These are phyloP conservation scores for Leucosporidium scottii DNA, from an alignment of 768 basidiomycete species.

Conservation along the genomic window DNA sequence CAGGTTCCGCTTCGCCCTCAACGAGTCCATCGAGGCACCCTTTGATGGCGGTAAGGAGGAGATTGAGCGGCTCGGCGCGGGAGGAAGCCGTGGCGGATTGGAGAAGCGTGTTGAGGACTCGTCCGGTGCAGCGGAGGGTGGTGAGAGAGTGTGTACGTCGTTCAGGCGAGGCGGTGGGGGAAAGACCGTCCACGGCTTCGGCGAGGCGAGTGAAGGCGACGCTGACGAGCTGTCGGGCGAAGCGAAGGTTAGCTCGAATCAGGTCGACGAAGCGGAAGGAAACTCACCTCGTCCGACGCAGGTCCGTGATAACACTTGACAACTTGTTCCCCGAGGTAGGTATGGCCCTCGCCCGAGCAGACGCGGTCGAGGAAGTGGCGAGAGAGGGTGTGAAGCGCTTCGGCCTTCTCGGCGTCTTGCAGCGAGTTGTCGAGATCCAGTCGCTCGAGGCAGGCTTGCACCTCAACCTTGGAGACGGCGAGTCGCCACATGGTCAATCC, in stretches of 20 bases:
- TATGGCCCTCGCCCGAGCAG: slow-evolving; percentile 26
- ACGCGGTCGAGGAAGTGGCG: slow-evolving; percentile 28
- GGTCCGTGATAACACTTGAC: slow-evolving; percentile 29
- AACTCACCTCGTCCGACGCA: slow-evolving; percentile 29
- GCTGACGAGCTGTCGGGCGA: slow-evolving; percentile 27
- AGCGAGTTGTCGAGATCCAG: slow-evolving; percentile 25
- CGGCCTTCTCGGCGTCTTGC: slow-evolving; percentile 9
- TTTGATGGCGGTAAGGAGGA: slow-evolving; percentile 17
- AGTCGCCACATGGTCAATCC: slow-evolving; percentile 31
- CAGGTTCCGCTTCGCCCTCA: not conserved
- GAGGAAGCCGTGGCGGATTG: slow-evolving; percentile 4
- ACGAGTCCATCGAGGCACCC: not conserved
- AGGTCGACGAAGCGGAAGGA: not conserved
- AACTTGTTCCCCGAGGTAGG: slow-evolving; percentile 32
- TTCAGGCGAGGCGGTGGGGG: not conserved
- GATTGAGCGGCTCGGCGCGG: not conserved
- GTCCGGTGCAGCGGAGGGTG: slow-evolving; percentile 17
- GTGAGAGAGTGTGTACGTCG: slow-evolving; percentile 7
- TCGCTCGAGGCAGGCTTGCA: slow-evolving; percentile 29
- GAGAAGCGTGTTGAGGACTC: slow-evolving; percentile 26
- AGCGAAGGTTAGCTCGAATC: not conserved
- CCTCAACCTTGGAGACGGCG: slow-evolving; percentile 29
- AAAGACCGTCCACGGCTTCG: slow-evolving; percentile 6
- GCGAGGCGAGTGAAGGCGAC: slow-evolving; percentile 28
- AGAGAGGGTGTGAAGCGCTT: slow-evolving; percentile 26